A percentile compares a stretch with the other conserved stretches of the same genome.
phyloP scores from a whole-genome alignment of 2,329 filamentous ascomycete genomes.

The Dactylellina sp. region DNA sequence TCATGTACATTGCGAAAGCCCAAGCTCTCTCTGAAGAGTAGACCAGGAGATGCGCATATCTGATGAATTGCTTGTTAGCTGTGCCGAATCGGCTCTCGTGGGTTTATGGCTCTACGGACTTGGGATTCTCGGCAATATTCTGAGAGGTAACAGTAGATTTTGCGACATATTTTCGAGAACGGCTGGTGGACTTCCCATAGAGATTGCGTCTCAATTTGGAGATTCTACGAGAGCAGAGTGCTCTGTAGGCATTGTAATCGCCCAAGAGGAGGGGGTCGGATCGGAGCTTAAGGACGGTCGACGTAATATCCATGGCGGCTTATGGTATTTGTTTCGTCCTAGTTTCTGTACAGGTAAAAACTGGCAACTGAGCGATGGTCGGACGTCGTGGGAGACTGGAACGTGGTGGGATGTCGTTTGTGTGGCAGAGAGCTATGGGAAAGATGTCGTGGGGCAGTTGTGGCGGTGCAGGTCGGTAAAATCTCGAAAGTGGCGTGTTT shows the following conservation, averaged over 20 bases:
- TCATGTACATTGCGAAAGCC: constrained; percentile 96
- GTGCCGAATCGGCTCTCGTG: not conserved
- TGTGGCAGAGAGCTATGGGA: constrained; percentile 19
- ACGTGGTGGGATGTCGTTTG: constrained; percentile 15
- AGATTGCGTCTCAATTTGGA: constrained; percentile 87
- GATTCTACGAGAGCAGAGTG: constrained; percentile 81
- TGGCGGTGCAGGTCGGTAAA: constrained; percentile 40
- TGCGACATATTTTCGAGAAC: constrained; percentile 84
- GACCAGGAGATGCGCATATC: constrained; percentile 81
- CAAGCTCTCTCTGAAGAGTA: constrained; percentile 90
- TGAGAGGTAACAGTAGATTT: constrained; percentile 78
- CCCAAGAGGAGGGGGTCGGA: constrained; percentile 87
- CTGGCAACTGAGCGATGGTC: not conserved
- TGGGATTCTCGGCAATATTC: constrained; percentile 78
- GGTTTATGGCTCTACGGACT: constrained; percentile 71
- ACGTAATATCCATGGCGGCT: constrained; percentile 84
- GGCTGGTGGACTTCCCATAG: constrained; percentile 79
- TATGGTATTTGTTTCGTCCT: not conserved
- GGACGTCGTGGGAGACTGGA: constrained; percentile 12
- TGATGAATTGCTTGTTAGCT: constrained; percentile 63
- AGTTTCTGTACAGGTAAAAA: no score
- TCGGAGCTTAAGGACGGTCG: constrained; percentile 80
- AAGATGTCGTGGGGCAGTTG: constrained; percentile 43
- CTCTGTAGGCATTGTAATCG: constrained; percentile 87
- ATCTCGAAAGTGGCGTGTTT: constrained; percentile 55